Percentiles rank a stretch among this genome's conserved stretches.
These are phyloP conservation scores for Cicer bijugum DNA, from an alignment of 306 rosid genomes.

Conservation along the genomic window DNA sequence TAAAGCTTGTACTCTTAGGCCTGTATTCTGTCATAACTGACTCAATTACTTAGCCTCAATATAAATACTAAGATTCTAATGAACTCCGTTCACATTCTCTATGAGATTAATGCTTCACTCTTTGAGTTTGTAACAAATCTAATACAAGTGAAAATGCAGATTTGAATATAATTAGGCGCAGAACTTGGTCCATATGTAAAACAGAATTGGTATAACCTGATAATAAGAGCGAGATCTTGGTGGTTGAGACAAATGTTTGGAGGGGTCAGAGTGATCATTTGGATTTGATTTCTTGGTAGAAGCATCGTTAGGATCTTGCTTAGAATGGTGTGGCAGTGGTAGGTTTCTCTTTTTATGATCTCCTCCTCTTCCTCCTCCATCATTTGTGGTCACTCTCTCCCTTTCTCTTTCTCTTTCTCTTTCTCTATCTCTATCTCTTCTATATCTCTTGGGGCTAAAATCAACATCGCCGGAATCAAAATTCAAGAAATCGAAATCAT, in stretches of 20 bases:
- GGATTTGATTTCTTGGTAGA: conserved; percentile 48
- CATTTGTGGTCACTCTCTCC: conserved; percentile 50
- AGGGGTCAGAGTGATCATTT: conserved; percentile 46
- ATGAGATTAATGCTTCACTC: not conserved
- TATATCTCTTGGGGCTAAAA: conserved; percentile 74
- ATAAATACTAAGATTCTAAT: not conserved
- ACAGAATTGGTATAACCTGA: conserved; percentile 55
- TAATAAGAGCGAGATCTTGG: conserved; percentile 63
- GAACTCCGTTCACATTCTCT: not conserved
- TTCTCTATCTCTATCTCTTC: conserved; percentile 69
- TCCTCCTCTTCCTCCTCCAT: conserved; percentile 35
- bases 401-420: conserved; percentile 52
- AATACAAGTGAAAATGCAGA: conserved; percentile 8
- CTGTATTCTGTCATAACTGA: not conserved
- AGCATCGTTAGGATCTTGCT: conserved; percentile 52
- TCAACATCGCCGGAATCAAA: conserved; percentile 34
- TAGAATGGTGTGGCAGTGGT: conserved; percentile 44
- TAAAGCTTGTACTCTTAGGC: not conserved
- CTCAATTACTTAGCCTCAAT: not conserved
- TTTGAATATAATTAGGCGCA: conserved; percentile 1
- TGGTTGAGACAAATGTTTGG: conserved; percentile 57
- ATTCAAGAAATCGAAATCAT: conserved; percentile 25
- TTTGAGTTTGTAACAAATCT: not conserved
- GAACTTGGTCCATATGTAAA: not conserved
- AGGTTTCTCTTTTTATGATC: conserved; percentile 40